Conservation (phyloP, 139 green algal species). For the Coccomyxa sp. region DNA sequence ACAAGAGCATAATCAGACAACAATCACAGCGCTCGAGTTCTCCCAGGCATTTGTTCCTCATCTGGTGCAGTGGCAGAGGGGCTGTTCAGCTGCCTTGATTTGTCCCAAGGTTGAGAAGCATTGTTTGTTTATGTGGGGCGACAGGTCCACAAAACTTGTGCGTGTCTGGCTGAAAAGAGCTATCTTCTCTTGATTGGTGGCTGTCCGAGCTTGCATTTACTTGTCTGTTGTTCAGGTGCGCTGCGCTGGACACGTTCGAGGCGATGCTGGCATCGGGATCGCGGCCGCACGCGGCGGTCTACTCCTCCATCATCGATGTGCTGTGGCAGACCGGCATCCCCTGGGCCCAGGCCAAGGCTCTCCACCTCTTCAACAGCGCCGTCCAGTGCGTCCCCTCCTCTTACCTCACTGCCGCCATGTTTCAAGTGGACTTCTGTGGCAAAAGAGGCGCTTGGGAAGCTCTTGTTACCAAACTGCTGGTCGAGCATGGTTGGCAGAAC, state of each 20-base stretch:
- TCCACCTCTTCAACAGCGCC: slow-evolving; percentile 46
- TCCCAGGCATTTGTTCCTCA: no score
- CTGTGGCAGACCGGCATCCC: slow-evolving; percentile 53
- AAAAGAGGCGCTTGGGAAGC: slow-evolving; percentile 33
- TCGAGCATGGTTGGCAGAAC: background rate
- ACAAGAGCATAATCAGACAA: no score
- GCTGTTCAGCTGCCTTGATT: no score
- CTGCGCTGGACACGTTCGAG: slow-evolving; percentile 49
- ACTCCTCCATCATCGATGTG: slow-evolving; percentile 45
- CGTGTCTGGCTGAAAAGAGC: no score
- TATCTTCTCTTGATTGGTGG: no score
- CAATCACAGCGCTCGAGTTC: no score
- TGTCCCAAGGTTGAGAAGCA: no score
- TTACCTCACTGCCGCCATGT: background rate
- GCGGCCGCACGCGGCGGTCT: slow-evolving; percentile 33
- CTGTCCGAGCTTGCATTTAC: no score
- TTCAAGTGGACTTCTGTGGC: background rate
- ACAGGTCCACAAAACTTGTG: no score
- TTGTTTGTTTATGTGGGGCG: no score
- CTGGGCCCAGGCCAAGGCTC: slow-evolving; percentile 55
- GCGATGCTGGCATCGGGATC: slow-evolving; percentile 52
- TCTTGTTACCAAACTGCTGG: background rate
- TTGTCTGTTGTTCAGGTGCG: slow-evolving; percentile 15
- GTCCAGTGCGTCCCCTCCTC: slow-evolving; percentile 26
- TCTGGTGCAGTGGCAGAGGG: no score